A percentile compares a stretch with the other conserved stretches of the same genome.
Conservation (phyloP, 768 basidiomycete species). For the Rhizopogon vesiculosus region DNA sequence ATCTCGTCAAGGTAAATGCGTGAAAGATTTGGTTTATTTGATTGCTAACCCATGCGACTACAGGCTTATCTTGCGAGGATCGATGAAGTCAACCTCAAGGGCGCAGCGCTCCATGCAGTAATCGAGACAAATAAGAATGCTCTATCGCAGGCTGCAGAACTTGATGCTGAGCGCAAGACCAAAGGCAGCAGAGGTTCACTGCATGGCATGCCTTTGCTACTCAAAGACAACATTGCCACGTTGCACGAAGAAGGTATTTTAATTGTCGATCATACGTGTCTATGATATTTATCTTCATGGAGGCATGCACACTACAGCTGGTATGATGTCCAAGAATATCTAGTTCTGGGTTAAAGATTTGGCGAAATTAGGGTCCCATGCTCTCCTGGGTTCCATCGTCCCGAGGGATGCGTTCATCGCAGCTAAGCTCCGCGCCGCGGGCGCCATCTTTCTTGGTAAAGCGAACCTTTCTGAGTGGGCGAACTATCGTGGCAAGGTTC, state of each 20-base stretch:
- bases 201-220: constrained; percentile 28
- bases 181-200: constrained; percentile 17
- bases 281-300: not conserved
- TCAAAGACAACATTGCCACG: constrained; percentile 24
- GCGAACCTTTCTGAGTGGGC: constrained; percentile 43
- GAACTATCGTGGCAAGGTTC: constrained; percentile 33
- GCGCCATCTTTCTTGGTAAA: constrained; percentile 38
- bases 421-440: constrained; percentile 25
- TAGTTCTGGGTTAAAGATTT: not conserved
- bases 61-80: constrained; percentile 35
- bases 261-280: not conserved
- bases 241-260: constrained; percentile 19
- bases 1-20: constrained; percentile 50
- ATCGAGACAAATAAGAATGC: constrained; percentile 30
- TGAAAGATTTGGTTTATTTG: not conserved
- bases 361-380: constrained; percentile 24
- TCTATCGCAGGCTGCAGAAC: constrained; percentile 20
- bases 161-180: constrained; percentile 22
- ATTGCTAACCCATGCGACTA: not conserved
- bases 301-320: constrained; percentile 38
- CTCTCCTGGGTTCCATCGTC: constrained; percentile 31
- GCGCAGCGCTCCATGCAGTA: constrained; percentile 28
- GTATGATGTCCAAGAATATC: constrained; percentile 6
- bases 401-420: constrained; percentile 28
- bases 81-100: constrained; percentile 31